Evolutionary conservation across 2,329 filamentous ascomycete species (phyloP), one percentile per base, ranked within the genome.

Genomic region (Myriosclerotinia duriaeana): DNA sequence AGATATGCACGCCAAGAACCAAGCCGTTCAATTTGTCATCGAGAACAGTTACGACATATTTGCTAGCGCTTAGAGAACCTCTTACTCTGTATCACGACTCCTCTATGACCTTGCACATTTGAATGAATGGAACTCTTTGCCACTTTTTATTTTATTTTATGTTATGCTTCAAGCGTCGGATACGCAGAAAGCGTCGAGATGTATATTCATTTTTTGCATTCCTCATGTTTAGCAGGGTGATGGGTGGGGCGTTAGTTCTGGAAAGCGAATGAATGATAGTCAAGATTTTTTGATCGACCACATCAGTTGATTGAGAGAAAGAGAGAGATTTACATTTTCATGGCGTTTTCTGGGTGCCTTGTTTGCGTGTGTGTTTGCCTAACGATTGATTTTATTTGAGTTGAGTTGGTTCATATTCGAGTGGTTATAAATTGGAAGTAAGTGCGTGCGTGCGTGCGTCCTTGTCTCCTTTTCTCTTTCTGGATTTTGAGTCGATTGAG

Each of bases 1-100:
- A 40, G 95, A 99, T 77, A 96, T 97, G 83, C 91, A 95, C 76
- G 86, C 89, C 72, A 97, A 98, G 84, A 96, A 97, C 73, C 84
- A 90, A 70, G 92, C 92, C 7, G 89, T 98, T 71, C 93, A 97
- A 79, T 96, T 95, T 74, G 83, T 99, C 75, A 90, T 98, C 71
- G 94, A 98, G 77, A 90, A 97, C 78, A 93, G 90, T 76, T 86
- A 92, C 74, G 86, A 84, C 72, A 90, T 97, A 68, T 98, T 97
- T 77, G 80, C 65, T 17, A 63, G 65, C 61, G 66, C 67, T 44
- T 72, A 59, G 30, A 26, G 44, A 50, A 50, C 20, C n/a, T 50
- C 22, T 38, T 26, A 50, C 34, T 22, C 30, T 52, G 30, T 61
- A 61, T 34, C 20, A 61, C 30, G 58, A 61, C 22, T 40, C 30